Conservation (phyloP, 257 asterid genomes). For the Primulina tabacum region DNA sequence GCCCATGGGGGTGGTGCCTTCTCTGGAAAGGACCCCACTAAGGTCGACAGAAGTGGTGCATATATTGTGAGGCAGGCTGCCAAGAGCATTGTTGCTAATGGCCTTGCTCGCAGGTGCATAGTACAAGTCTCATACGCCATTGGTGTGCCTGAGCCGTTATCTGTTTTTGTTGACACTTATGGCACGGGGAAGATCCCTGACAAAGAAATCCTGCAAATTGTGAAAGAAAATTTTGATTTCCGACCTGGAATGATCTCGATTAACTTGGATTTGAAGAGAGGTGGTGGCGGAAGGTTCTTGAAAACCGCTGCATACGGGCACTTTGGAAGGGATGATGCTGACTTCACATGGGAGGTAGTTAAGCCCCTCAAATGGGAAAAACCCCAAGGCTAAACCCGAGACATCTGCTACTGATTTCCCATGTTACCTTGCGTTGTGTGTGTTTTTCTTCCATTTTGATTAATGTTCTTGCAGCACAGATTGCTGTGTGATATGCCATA, state of each 20-base stretch:
- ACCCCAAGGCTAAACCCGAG: slow-evolving; percentile 31
- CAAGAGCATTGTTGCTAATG: slow-evolving; percentile 54
- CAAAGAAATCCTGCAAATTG: slow-evolving; percentile 47
- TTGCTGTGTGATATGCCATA: not conserved
- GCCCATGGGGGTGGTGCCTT: slow-evolving; percentile 70
- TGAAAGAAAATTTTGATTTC: slow-evolving; percentile 58
- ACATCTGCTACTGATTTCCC: not conserved
- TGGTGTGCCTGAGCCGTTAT: slow-evolving; percentile 62
- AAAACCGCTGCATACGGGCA: slow-evolving; percentile 66
- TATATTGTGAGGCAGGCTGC: slow-evolving; percentile 60
- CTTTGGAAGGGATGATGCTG: slow-evolving; percentile 52
- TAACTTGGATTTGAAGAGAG: slow-evolving; percentile 58
- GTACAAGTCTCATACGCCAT: slow-evolving; percentile 67
- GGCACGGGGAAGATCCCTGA: slow-evolving; percentile 63
- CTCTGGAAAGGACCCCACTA: slow-evolving; percentile 64
- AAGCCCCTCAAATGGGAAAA: slow-evolving; percentile 60
- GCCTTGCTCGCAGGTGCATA: slow-evolving; percentile 53
- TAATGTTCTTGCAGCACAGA: not conserved
- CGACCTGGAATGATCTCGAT: slow-evolving; percentile 62
- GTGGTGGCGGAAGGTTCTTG: slow-evolving; percentile 50
- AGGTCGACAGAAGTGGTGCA: slow-evolving; percentile 69
- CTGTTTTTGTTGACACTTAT: slow-evolving; percentile 52
- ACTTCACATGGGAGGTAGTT: slow-evolving; percentile 61
- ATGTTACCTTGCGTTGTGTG: not conserved
- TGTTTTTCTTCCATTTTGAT: not conserved